Conservation (phyloP, 805 yeast genomes). For the Middelhovenomyces tepae region DNA sequence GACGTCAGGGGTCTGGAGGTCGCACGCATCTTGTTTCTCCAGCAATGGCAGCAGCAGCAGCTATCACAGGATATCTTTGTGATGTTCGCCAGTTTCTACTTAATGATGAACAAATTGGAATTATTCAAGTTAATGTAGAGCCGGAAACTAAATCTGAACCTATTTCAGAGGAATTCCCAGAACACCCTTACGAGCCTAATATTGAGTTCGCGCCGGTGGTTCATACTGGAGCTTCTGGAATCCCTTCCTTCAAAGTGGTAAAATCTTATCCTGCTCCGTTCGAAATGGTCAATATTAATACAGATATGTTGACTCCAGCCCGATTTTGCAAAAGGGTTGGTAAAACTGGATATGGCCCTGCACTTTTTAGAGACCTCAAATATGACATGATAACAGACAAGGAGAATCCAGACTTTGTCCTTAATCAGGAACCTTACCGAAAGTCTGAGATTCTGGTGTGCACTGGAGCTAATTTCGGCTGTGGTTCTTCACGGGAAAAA, state of each 20-base stretch:
- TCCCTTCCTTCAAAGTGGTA: conserved; percentile 63
- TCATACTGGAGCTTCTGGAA: conserved; percentile 43
- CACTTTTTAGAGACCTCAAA: conserved; percentile 83
- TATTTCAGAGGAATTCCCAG: no score
- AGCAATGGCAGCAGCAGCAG: conserved; percentile 99
- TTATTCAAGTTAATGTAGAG: no score
- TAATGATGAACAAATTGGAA: conserved; percentile 32
- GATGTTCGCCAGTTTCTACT: conserved; percentile 77
- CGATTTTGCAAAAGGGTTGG: conserved; percentile 93
- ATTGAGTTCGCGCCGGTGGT: conserved; percentile 23
- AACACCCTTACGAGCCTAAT: conserved; percentile 26
- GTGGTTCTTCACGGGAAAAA: conserved; percentile 96
- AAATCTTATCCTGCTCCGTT: conserved; percentile 85
- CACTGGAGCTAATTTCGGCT: conserved; percentile 92
- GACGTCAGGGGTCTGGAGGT: conserved; percentile 91
- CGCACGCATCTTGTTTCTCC: conserved; percentile 96
- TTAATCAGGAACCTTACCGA: conserved; percentile 74
- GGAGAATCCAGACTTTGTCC: conserved; percentile 69
- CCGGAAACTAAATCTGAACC: no score
- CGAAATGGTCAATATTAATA: conserved; percentile 87
- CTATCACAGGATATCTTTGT: conserved; percentile 73
- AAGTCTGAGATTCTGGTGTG: conserved; percentile 74
- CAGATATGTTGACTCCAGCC: conserved; percentile 95
- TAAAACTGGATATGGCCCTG: conserved; percentile 80
- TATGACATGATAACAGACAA: conserved; percentile 45